These are phyloP conservation scores for Apiotrichum mycotoxinovorans DNA, from an alignment of 1,284 basidiomycete species.

Conservation along the genomic window DNA sequence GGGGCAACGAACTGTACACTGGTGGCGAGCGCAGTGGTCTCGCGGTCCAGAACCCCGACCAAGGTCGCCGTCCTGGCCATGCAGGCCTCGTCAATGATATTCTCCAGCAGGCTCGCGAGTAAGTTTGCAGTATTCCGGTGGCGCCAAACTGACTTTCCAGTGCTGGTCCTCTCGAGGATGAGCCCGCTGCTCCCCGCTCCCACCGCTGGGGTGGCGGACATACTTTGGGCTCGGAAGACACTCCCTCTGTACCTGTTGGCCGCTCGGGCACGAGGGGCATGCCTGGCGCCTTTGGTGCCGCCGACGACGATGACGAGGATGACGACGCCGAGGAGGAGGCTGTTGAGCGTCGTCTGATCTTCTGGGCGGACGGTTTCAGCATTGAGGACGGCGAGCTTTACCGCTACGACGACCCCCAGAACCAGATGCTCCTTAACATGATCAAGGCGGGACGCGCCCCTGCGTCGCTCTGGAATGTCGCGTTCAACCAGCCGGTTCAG, in stretches of 20 bases:
- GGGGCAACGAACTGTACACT: constrained; percentile 60
- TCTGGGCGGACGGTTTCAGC: constrained; percentile 93
- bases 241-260: constrained; percentile 56
- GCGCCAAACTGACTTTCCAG: constrained; percentile 19
- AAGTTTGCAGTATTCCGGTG: constrained; percentile 38
- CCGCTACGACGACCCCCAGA: constrained; percentile 77
- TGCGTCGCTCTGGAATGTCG: constrained; percentile 70
- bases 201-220: constrained; percentile 57
- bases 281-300: constrained; percentile 13
- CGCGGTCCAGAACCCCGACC: constrained; percentile 77
- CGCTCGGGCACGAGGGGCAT: constrained; percentile 1
- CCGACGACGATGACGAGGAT: constrained; percentile 18
- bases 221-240: constrained; percentile 78
- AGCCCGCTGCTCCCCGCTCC: constrained; percentile 15
- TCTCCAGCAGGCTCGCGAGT: constrained; percentile 77
- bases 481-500: constrained; percentile 77
- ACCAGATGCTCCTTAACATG: constrained; percentile 69
- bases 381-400: constrained; percentile 85
- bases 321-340: constrained; percentile 57
- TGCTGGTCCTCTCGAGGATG: constrained; percentile 1
- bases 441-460: constrained; percentile 83
- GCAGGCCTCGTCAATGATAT: constrained; percentile 69
- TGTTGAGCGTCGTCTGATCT: constrained; percentile 72
- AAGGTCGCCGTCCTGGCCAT: constrained; percentile 41
- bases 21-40: constrained; percentile 70